A percentile compares a stretch with the other conserved stretches of the same genome.
phyloP scores from a whole-genome alignment of 768 basidiomycete genomes.

The Cystobasidium ongulense region DNA sequence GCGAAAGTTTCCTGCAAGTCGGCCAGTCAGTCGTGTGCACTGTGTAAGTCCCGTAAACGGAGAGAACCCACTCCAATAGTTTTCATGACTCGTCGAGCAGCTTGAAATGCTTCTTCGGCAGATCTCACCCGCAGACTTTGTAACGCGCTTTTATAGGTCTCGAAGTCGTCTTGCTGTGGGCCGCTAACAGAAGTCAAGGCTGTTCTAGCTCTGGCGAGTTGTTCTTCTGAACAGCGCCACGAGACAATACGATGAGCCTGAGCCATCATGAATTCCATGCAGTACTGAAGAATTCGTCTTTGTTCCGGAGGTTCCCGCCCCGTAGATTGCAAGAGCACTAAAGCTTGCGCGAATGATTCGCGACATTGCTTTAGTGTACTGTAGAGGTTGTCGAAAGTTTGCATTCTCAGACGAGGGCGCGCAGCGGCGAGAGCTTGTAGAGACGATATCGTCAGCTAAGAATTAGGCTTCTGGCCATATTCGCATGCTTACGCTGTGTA shows the following conservation, averaged over 20 bases:
- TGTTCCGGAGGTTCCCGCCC: background rate
- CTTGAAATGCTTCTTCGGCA: conserved; percentile 19
- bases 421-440: conserved; percentile 3
- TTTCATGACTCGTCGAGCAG: conserved; percentile 2
- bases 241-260: conserved; percentile 12
- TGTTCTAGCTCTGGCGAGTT: background rate
- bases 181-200: background rate
- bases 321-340: background rate
- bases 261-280: conserved; percentile 9
- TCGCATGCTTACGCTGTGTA: conserved; percentile 6
- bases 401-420: background rate
- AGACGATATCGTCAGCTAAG: background rate
- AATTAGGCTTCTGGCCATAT: background rate
- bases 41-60: background rate
- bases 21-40: background rate
- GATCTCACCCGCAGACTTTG: background rate
- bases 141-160: background rate
- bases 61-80: background rate
- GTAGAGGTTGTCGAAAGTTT: conserved; percentile 1
- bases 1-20: background rate
- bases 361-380: background rate
- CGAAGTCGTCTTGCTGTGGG: background rate
- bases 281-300: background rate
- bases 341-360: background rate
- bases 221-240: background rate